These are phyloP conservation scores for Areca catechu DNA, from an alignment of 176 grass and related monocot genomes.

Conservation along the genomic window DNA sequence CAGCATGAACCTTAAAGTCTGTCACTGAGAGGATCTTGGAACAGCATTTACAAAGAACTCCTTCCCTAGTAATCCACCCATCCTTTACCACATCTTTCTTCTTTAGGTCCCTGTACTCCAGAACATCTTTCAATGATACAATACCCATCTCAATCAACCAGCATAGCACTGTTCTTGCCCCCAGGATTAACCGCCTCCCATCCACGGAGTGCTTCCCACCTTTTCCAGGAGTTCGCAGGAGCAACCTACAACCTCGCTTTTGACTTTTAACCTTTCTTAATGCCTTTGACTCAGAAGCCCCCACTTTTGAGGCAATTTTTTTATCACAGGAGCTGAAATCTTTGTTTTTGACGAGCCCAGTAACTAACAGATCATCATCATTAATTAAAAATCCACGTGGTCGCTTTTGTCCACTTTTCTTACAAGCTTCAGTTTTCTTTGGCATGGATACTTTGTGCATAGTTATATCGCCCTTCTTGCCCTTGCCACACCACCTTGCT, in stretches of 20 bases:
- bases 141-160: slow-evolving; percentile 94
- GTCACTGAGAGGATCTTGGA: slow-evolving; percentile 52
- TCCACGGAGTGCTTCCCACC: slow-evolving; percentile 42
- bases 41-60: slow-evolving; percentile 88
- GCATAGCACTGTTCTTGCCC: slow-evolving; percentile 79
- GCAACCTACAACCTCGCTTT: slow-evolving; percentile 38
- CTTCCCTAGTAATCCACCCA: slow-evolving; percentile 71
- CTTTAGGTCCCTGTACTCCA: slow-evolving; percentile 64
- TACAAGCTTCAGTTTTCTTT: slow-evolving; percentile 32
- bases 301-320: slow-evolving; percentile 34
- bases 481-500: not conserved
- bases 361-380: slow-evolving; percentile 87
- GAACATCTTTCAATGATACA: slow-evolving; percentile 70
- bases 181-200: slow-evolving; percentile 51
- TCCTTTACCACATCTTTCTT: slow-evolving; percentile 59
- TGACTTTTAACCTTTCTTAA: slow-evolving; percentile 43
- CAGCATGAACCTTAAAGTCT: slow-evolving; percentile 76
- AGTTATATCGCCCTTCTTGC: not conserved
- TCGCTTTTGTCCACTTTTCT: slow-evolving; percentile 48
- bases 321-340: slow-evolving; percentile 47
- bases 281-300: slow-evolving; percentile 23
- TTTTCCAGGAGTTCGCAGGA: slow-evolving; percentile 43
- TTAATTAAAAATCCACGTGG: slow-evolving; percentile 76
- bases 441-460: slow-evolving; percentile 12
- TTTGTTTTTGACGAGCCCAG: slow-evolving; percentile 91